Evolutionary conservation across 768 basidiomycete genomes (phyloP).

Genomic region (Auriscalpium microsporum): DNA sequence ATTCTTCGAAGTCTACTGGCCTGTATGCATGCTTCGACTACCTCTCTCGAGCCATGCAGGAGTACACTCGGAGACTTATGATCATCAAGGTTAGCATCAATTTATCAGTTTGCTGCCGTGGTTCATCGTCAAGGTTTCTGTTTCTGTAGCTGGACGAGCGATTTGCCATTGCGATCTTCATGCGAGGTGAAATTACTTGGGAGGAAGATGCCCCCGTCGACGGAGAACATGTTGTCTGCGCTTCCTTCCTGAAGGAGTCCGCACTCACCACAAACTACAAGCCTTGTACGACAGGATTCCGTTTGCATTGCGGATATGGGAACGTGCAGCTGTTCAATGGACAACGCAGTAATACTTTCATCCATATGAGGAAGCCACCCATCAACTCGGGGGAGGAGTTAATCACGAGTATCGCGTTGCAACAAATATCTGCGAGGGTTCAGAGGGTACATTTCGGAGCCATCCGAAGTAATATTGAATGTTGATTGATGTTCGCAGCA

Average conservation of each 20-base stretch:
- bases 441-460: conserved; percentile 32
- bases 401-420: conserved; percentile 50
- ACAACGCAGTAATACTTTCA: conserved; percentile 43
- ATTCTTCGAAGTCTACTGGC: conserved; percentile 46
- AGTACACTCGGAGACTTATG: conserved; percentile 51
- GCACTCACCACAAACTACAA: not conserved
- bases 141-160: conserved; percentile 45
- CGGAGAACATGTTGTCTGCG: conserved; percentile 1
- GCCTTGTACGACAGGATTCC: conserved; percentile 23
- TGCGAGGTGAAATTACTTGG: conserved; percentile 49
- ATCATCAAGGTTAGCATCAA: conserved; percentile 40
- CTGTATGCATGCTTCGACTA: conserved; percentile 55
- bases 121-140: not conserved
- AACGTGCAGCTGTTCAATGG: conserved; percentile 53
- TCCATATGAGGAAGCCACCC: conserved; percentile 46
- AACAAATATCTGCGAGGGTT: conserved; percentile 49
- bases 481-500: conserved; percentile 31
- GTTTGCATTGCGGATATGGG: conserved; percentile 47
- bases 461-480: not conserved
- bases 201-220: conserved; percentile 17
- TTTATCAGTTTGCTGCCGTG: not conserved
- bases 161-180: conserved; percentile 56
- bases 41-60: conserved; percentile 43
- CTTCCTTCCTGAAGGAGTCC: conserved; percentile 4
- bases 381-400: conserved; percentile 38